Conservation (phyloP, 2,329 filamentous ascomycete species). For the Aspergillus ochraceus region DNA sequence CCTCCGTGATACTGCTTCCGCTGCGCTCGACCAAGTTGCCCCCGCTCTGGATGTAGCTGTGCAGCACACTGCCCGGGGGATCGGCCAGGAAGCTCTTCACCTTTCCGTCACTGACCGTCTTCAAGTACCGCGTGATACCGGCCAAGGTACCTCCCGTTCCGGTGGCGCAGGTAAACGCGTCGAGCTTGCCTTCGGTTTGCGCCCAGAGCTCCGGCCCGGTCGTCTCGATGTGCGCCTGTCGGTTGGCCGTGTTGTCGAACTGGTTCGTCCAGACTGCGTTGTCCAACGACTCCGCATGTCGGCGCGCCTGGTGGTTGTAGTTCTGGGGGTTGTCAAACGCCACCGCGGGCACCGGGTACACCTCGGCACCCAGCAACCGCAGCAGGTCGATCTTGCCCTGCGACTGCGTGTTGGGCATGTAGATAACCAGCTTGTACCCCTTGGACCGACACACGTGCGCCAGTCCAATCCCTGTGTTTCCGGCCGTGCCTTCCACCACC, state of each 20-base stretch:
- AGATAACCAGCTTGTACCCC: constrained; percentile 95
- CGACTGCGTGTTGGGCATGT: constrained; percentile 99
- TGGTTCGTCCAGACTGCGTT: constrained; percentile 99
- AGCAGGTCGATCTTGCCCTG: constrained; percentile 97
- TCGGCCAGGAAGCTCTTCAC: constrained; percentile 92
- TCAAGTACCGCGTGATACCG: constrained; percentile 83
- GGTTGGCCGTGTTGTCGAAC: constrained; percentile 95
- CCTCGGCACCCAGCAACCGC: constrained; percentile 86
- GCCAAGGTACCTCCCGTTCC: constrained; percentile 91
- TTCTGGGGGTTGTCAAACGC: constrained; percentile 93
- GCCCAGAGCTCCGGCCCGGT: constrained; percentile 97
- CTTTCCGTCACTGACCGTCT: constrained; percentile 72
- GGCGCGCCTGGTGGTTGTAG: constrained; percentile 93
- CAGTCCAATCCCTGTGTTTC: constrained; percentile 96
- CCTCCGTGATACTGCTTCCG: constrained; percentile 92
- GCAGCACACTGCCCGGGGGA: constrained; percentile 88
- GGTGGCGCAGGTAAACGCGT: constrained; percentile 94
- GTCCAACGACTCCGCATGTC: constrained; percentile 81
- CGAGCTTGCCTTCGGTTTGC: constrained; percentile 80
- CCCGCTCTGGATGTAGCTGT: constrained; percentile 85
- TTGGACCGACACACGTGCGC: constrained; percentile 92
- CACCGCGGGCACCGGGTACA: constrained; percentile 92
- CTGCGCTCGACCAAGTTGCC: constrained; percentile 78
- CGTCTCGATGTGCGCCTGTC: constrained; percentile 91
- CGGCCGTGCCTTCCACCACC: constrained; percentile 94